These are phyloP conservation scores for Jackrogersella minutella DNA, from an alignment of 495 filamentous ascomycete species.

Conservation along the genomic window DNA sequence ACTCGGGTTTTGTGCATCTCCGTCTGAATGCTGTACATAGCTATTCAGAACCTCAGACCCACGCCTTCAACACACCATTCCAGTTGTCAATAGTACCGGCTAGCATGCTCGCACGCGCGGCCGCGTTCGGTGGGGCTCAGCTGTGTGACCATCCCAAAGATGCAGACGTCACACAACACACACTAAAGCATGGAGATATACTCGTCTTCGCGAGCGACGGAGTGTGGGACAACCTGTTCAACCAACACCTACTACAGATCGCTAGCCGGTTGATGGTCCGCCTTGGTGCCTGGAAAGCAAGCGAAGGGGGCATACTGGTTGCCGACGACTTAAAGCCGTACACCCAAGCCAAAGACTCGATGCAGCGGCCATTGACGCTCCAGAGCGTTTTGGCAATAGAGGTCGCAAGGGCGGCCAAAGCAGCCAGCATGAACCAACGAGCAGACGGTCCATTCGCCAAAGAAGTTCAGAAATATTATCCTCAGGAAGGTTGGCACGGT, in stretches of 20 bases:
- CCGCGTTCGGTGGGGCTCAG: constrained; percentile 80
- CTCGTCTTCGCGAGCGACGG: constrained; percentile 92
- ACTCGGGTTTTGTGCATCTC: constrained; percentile 92
- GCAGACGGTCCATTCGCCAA: constrained; percentile 92
- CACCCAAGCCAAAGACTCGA: constrained; percentile 53
- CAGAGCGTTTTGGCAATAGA: constrained; percentile 80
- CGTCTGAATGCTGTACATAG: constrained; percentile 83
- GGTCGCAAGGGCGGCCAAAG: constrained; percentile 81
- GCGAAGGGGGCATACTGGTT: constrained; percentile 65
- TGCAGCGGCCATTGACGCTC: constrained; percentile 55
- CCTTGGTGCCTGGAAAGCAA: constrained; percentile 75
- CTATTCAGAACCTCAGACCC: constrained; percentile 85
- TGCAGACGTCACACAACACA: constrained; percentile 77
- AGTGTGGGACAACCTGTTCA: constrained; percentile 95
- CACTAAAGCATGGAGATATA: constrained; percentile 87
- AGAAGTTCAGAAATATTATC: constrained; percentile 86
- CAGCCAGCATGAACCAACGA: constrained; percentile 77
- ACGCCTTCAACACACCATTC: constrained; percentile 97
- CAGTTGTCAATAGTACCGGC: constrained; percentile 90
- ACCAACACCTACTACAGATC: constrained; percentile 83
- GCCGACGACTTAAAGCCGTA: constrained; percentile 61
- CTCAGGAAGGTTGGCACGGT: constrained; percentile 81
- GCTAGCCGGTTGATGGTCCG: constrained; percentile 77
- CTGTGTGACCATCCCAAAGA: constrained; percentile 84
- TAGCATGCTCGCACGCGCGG: constrained; percentile 75